Base-by-base conservation (phyloP, 169 alveolate species). In the Cyclospora cayetanensis region DNA sequence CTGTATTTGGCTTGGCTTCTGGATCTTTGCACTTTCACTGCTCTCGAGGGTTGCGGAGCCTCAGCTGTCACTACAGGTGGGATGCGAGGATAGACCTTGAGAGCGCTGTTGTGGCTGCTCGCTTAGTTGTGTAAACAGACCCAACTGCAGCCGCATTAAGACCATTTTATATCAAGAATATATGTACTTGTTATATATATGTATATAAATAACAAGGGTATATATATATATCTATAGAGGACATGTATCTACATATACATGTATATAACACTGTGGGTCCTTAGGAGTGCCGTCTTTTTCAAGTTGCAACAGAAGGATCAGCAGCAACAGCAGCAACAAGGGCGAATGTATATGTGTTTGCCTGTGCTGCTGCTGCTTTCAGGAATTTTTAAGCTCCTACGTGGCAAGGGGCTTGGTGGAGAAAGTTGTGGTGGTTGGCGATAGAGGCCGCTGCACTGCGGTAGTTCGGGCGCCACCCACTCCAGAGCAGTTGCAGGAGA, bases 351-450 rank as follows among this genome's bases (percentile, higher is more conserved):
- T 11, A 46, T 46, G 60, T 35, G 18, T 60, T 20, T 76, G 60
- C 18, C 11, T 80, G 89, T 22, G 46, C 35, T 34, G 0, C 35
- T 68, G 76, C 53, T 35, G n/a, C 15, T 37, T 22, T 4, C 92
- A 87, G 92, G 92, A 87, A 77, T 87, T 87, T 25, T 63, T 87
- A 27, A 65, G 85, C 70, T 46, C 50, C 37, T 87, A 87, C 22
- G 92, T 87, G n/a, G 92, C 92, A 7, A 53, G 83, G 12, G 92
- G 92, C 29, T 72, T 87, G 74, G 92, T 87, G 46, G 92, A 87
- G 42, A 46, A 53, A 27, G 87, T 87, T 50, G 86, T 66, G 15
- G 87, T 87, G 43, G 76, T 87, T n/a, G 92, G 92, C 27, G 92
- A 87, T n/a, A 74, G 79, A 31, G 92, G 92, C 77, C 72, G 83